Conservation (phyloP, 2,329 filamentous ascomycete species). For the Fusarium paranaense region DNA sequence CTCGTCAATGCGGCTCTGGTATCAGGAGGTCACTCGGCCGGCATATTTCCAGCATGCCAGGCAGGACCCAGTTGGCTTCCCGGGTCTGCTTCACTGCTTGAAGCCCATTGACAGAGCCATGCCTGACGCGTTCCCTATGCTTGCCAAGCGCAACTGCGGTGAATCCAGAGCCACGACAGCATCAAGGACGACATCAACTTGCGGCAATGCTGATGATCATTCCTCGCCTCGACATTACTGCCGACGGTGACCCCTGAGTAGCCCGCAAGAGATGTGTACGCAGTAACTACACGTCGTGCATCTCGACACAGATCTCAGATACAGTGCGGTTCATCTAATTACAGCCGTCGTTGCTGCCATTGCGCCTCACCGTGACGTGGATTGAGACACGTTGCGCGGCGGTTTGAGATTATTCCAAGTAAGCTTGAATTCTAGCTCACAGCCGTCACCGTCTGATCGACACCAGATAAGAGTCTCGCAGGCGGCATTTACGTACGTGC, state of each 20-base stretch:
- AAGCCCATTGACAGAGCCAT: background rate
- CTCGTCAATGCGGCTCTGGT: constrained; percentile 11
- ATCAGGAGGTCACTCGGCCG: constrained; percentile 19
- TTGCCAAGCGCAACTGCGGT: background rate
- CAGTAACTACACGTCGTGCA: constrained; percentile 22
- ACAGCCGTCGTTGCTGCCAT: constrained; percentile 6
- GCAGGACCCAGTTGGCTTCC: constrained; percentile 6
- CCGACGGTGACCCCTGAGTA: background rate
- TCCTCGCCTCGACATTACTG: constrained; percentile 15
- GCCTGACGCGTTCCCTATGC: background rate
- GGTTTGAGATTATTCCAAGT: constrained; percentile 44
- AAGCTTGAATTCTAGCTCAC: constrained; percentile 44
- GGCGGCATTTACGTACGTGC: constrained; percentile 30
- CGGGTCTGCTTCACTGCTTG: constrained; percentile 6
- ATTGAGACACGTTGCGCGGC: constrained; percentile 43
- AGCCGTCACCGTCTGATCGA: constrained; percentile 31
- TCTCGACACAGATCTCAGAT: constrained; percentile 13
- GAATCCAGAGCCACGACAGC: background rate
- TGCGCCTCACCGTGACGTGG: constrained; percentile 29
- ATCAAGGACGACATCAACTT: constrained; percentile 3
- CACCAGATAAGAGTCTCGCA: constrained; percentile 32
- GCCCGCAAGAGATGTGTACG: constrained; percentile 15
- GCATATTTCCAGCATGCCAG: constrained; percentile 1
- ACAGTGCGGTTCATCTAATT: constrained; percentile 8
- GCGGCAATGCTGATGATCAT: constrained; percentile 9